Evolutionary conservation across 2,329 filamentous ascomycete species (phyloP).

Genomic region (Lecanoromycetidae sp.): DNA sequence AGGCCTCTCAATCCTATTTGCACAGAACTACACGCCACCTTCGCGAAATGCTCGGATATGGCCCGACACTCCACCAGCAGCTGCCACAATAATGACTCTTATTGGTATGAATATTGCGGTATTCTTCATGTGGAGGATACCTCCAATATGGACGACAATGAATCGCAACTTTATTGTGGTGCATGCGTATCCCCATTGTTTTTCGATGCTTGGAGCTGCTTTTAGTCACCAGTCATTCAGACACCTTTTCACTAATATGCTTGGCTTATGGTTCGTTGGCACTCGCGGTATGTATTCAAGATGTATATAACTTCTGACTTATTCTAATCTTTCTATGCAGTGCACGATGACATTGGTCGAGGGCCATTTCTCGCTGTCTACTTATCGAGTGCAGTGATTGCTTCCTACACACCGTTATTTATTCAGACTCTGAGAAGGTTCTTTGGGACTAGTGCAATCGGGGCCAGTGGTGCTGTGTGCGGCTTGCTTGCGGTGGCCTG

Average conservation of each 20-base stretch:
- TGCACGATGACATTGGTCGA: slow-evolving; percentile 45
- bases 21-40: slow-evolving; percentile 39
- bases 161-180: slow-evolving; percentile 45
- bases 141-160: slow-evolving; percentile 42
- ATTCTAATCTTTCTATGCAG: slow-evolving; percentile 19
- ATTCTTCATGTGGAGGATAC: slow-evolving; percentile 41
- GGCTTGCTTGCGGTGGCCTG: slow-evolving; percentile 40
- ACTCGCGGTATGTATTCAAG: slow-evolving; percentile 29
- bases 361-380: slow-evolving; percentile 44
- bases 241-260: slow-evolving; percentile 44
- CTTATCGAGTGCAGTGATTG: slow-evolving; percentile 35
- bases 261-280: slow-evolving; percentile 43
- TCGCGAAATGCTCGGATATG: slow-evolving; percentile 36
- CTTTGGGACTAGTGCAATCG: slow-evolving; percentile 37
- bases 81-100: slow-evolving; percentile 40
- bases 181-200: slow-evolving; percentile 40
- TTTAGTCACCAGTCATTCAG: slow-evolving; percentile 45
- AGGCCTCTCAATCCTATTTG: slow-evolving; percentile 33
- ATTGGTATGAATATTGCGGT: slow-evolving; percentile 39
- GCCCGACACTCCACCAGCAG: slow-evolving; percentile 38
- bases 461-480: slow-evolving; percentile 39
- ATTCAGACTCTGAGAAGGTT: slow-evolving; percentile 33
- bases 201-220: slow-evolving; percentile 41
- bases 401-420: slow-evolving; percentile 35
- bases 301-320: neutral